phyloP scores from a whole-genome alignment of 257 asterid species.

The Striga asiatica region DNA sequence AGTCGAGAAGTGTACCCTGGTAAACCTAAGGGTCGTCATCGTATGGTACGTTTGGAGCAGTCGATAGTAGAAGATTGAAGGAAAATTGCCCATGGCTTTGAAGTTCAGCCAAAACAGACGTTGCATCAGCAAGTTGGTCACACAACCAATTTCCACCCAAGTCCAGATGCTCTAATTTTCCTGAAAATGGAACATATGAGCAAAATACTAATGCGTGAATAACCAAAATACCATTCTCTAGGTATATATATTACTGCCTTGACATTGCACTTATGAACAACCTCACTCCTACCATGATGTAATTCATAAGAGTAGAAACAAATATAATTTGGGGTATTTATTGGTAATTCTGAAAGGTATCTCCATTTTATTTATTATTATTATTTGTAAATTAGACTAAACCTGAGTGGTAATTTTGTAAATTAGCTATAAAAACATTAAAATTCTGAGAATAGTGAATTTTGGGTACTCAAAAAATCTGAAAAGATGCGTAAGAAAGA shows the following conservation, averaged over 20 bases:
- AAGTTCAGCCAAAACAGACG: conserved; percentile 35
- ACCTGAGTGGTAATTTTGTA: too few relatives aligned
- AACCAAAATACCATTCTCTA: too few relatives aligned
- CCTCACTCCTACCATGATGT: too few relatives aligned
- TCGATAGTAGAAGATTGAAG: conserved; percentile 25
- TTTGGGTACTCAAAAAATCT: neutral
- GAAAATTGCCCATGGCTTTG: conserved; percentile 28
- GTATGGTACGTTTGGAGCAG: conserved; percentile 34
- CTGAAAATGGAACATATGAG: conserved; percentile 22
- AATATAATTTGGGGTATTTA: too few relatives aligned
- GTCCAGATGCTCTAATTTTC: conserved; percentile 68
- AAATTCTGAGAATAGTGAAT: neutral
- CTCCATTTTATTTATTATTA: too few relatives aligned
- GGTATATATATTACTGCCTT: too few relatives aligned
- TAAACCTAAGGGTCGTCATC: conserved; percentile 66
- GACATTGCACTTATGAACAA: too few relatives aligned
- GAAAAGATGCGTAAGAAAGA: neutral
- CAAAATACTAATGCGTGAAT: too few relatives aligned
- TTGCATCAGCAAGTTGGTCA: conserved; percentile 23
- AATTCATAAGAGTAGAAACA: too few relatives aligned
- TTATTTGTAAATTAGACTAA: too few relatives aligned
- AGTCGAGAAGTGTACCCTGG: conserved; percentile 11
- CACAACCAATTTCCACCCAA: conserved; percentile 49
- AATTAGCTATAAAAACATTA: neutral
- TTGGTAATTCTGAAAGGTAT: too few relatives aligned